Evolutionary conservation across 495 filamentous ascomycete species (phyloP).

Genomic region (Melanomma pulvis-pyrius): DNA sequence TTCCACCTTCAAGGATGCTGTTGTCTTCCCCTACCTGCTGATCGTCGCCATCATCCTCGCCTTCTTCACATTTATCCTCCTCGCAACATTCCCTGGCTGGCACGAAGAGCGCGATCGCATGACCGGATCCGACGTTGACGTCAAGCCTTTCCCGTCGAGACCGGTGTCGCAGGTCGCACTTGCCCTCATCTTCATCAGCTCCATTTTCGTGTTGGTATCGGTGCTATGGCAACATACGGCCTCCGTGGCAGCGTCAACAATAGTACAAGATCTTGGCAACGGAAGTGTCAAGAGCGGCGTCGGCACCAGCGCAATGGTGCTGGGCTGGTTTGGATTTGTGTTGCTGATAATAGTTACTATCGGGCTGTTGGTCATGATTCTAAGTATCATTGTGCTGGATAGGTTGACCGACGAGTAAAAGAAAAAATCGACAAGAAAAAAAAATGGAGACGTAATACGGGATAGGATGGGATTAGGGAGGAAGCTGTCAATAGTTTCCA

Average conservation of each 20-base stretch:
- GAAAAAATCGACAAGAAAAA: background rate
- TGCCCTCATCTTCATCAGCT: slow-evolving; percentile 77
- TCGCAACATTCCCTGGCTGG: slow-evolving; percentile 82
- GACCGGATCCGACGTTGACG: slow-evolving; percentile 65
- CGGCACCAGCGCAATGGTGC: slow-evolving; percentile 88
- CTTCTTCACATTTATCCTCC: slow-evolving; percentile 71
- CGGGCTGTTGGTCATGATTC: slow-evolving; percentile 90
- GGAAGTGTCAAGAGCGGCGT: slow-evolving; percentile 87
- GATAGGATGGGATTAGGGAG: background rate
- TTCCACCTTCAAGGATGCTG: slow-evolving; percentile 76
- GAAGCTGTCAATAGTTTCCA: background rate
- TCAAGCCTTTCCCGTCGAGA: slow-evolving; percentile 77
- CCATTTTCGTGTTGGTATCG: slow-evolving; percentile 76
- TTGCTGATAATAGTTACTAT: slow-evolving; percentile 92
- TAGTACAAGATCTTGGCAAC: slow-evolving; percentile 94
- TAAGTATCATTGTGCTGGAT: slow-evolving; percentile 77
- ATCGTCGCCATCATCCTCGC: slow-evolving; percentile 84
- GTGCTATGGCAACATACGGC: slow-evolving; percentile 84
- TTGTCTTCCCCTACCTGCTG: slow-evolving; percentile 78
- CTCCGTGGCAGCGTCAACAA: slow-evolving; percentile 87
- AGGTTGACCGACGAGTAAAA: slow-evolving; percentile 42
- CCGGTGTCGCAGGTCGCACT: slow-evolving; percentile 75
- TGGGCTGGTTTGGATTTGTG: slow-evolving; percentile 96
- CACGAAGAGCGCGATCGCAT: slow-evolving; percentile 70
- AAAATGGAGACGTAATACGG: background rate